Evolutionary conservation across 768 basidiomycete species (phyloP).

Genomic region (Russula sp.): DNA sequence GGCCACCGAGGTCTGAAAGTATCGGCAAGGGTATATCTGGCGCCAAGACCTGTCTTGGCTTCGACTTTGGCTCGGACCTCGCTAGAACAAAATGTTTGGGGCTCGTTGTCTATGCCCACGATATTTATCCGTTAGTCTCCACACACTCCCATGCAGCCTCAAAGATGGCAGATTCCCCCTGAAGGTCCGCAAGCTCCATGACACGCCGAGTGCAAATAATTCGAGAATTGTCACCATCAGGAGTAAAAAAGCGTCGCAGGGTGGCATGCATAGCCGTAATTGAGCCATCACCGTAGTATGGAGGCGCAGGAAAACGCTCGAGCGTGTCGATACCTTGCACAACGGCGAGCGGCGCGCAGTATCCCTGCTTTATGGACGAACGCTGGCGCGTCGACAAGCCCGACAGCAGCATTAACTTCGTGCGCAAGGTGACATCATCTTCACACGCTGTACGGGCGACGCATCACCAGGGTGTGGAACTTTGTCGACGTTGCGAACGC

Average conservation of each 20-base stretch:
- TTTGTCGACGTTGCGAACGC: slow-evolving; percentile 88
- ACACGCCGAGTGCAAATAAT: slow-evolving; percentile 63
- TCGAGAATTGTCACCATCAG: slow-evolving; percentile 53
- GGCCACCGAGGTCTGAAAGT: neutral
- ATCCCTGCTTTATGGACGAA: slow-evolving; percentile 78
- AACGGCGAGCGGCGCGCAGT: slow-evolving; percentile 59
- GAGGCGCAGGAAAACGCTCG: slow-evolving; percentile 68
- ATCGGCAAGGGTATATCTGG: slow-evolving; percentile 31
- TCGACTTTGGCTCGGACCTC: slow-evolving; percentile 52
- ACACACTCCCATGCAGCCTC: slow-evolving; percentile 50
- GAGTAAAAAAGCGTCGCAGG: slow-evolving; percentile 57
- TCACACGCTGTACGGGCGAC: slow-evolving; percentile 72
- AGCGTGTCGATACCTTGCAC: slow-evolving; percentile 85
- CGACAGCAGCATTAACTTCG: slow-evolving; percentile 63
- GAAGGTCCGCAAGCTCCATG: slow-evolving; percentile 25
- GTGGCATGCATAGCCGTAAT: slow-evolving; percentile 52
- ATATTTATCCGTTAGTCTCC: slow-evolving; percentile 51
- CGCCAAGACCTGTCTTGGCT: slow-evolving; percentile 43
- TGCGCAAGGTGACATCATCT: slow-evolving; percentile 75
- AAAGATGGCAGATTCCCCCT: slow-evolving; percentile 35
- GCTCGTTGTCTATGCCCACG: slow-evolving; percentile 67
- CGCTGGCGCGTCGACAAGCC: slow-evolving; percentile 80
- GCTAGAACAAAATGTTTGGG: slow-evolving; percentile 69
- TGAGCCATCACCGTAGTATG: slow-evolving; percentile 57
- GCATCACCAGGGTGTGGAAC: slow-evolving; percentile 65